phyloP scores from a whole-genome alignment of 306 rosid genomes.

The Gastrolobium bilobum region DNA sequence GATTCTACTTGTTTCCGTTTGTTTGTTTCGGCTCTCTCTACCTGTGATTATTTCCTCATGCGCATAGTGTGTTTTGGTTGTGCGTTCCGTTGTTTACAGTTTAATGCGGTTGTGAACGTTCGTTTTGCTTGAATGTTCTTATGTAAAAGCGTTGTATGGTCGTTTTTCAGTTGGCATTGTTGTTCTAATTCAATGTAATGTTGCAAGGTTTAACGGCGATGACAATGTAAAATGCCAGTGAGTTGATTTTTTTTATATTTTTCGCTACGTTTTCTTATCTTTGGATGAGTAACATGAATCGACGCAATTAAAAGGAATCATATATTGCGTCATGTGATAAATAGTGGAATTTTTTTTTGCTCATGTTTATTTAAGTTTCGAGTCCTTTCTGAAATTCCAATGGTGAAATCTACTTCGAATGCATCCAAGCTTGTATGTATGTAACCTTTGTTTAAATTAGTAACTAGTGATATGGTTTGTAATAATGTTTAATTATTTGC shows the following conservation, averaged over 20 bases:
- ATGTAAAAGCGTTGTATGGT: neutral
- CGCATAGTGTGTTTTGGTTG: neutral
- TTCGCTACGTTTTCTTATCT: neutral
- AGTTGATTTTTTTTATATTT: neutral
- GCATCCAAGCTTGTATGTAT: constrained; percentile 6
- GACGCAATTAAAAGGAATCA: neutral
- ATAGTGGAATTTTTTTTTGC: neutral
- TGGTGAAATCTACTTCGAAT: neutral
- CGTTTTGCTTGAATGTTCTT: neutral
- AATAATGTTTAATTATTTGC: neutral
- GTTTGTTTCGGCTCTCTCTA: neutral
- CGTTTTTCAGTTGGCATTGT: constrained; percentile 15
- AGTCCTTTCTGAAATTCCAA: neutral
- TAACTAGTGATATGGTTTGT: neutral
- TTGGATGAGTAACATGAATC: neutral
- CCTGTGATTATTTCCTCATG: neutral
- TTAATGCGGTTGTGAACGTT: neutral
- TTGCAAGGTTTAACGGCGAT: constrained; percentile 3
- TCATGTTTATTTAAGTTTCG: constrained; percentile 8
- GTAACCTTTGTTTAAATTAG: neutral
- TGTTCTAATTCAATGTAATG: constrained; percentile 18
- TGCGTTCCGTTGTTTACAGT: neutral
- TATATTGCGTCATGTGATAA: neutral
- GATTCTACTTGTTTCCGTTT: neutral
- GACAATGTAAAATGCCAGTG: neutral